Evolutionary conservation across 208 protist species (phyloP), one percentile per base, ranked within the genome.

Genomic region (Trypanosoma vivax): DNA sequence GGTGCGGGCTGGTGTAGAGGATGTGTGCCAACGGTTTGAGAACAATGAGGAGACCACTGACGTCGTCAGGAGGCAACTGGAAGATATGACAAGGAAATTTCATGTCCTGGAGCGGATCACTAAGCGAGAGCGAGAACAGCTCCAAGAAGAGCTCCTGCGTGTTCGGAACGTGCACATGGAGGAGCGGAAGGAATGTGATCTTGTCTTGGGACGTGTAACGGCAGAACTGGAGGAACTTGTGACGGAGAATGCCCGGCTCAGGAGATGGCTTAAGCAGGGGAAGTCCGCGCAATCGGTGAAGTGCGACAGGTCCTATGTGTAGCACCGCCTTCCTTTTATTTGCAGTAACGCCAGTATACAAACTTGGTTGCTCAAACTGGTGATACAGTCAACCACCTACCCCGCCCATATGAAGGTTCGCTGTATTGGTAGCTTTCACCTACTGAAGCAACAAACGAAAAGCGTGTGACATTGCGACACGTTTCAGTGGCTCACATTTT

Each of bases 211-310:
- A 14, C 55, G 75, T 3, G 33, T 90, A 0, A 73, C 79, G 16
- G 48, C 71, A 2, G 83, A 90, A 38, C 46, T 90, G 21, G 83
- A 90, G 51, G 56, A 74, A 42, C 49, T 87, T 5, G 79, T 90
- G 9, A 46, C 43, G 0, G 79, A 87, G 52, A 90, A 90, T 50
- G 74, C 69, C 14, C 65, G 70, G 16, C 51, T 90, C 18, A 83
- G 79, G 50, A 57, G 70, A 19, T 62, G 64, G 19, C 24, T 59
- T 13, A 50, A 27, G 24, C 18, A 40, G 5, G 48, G 25, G 18
- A 51, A 45, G 24, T n/a, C 18, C 30, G n/a, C 3, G 13, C 19
- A 37, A 49, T 4, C 6, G 39, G 13, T 37, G 23, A 16, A 5
- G 14, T 46, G 42, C 46, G 33, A 21, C 18, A 18, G 21, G 1